Evolutionary conservation across 441 rosid species (phyloP).

Genomic region (Eutrema salsugineum): DNA sequence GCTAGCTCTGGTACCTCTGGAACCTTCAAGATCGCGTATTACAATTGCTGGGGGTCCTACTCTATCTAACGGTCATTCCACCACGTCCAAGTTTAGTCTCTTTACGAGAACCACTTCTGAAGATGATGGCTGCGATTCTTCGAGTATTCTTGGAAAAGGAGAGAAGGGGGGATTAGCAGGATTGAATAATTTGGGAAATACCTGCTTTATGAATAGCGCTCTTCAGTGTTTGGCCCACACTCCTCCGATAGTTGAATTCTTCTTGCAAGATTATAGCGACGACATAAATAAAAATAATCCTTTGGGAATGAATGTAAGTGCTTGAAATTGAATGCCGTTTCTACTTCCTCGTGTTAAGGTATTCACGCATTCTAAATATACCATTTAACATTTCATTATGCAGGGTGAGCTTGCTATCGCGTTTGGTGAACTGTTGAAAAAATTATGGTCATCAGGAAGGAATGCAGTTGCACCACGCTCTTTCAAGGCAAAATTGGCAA

Average conservation of each 20-base stretch:
- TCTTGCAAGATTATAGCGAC: constrained; percentile 52
- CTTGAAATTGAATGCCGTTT: constrained; percentile 1
- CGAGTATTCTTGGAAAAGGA: constrained; percentile 40
- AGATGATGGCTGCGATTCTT: constrained; percentile 36
- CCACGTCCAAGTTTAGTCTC: constrained; percentile 37
- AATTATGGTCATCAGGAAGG: constrained; percentile 61
- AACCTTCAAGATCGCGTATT: constrained; percentile 61
- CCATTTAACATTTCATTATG: constrained; percentile 37
- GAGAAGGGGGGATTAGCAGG: constrained; percentile 75
- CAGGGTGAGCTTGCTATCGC: constrained; percentile 80
- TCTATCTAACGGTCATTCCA: constrained; percentile 52
- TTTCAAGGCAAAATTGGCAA: constrained; percentile 67
- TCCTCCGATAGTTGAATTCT: constrained; percentile 54
- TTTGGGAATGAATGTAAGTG: constrained; percentile 63
- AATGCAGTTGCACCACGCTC: constrained; percentile 57
- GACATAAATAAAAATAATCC: constrained; percentile 65
- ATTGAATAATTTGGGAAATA: constrained; percentile 65
- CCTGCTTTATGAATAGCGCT: constrained; percentile 80
- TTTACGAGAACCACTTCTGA: constrained; percentile 47
- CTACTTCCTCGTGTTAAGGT: constrained; percentile 24
- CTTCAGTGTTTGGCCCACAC: constrained; percentile 73
- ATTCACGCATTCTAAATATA: background rate
- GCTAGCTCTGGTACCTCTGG: constrained; percentile 72
- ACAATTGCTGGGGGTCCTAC: constrained; percentile 67
- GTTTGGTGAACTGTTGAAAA: constrained; percentile 61